These are phyloP conservation scores for Cryphonectria nitschkei DNA, from an alignment of 2,329 filamentous ascomycete genomes.

Conservation along the genomic window DNA sequence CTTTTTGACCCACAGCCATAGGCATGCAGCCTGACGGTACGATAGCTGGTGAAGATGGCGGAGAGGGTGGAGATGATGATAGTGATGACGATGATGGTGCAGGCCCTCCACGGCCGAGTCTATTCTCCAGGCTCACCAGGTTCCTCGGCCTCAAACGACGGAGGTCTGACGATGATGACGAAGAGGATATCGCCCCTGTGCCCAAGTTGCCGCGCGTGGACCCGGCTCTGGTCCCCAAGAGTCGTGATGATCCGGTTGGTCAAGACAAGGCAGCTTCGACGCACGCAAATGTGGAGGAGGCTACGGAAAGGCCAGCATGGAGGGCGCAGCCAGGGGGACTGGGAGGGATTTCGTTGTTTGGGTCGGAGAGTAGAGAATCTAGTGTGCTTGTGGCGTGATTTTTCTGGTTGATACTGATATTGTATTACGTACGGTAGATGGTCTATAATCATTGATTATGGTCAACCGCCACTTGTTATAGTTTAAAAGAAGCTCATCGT, in stretches of 20 bases:
- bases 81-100: background rate
- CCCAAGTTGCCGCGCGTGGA: slow-evolving; percentile 24
- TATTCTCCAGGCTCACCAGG: background rate
- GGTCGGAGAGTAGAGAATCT: background rate
- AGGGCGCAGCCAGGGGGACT: too few relatives aligned
- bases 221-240: slow-evolving; percentile 7
- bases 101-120: background rate
- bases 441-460: background rate
- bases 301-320: too few relatives aligned
- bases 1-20: slow-evolving; percentile 16
- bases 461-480: too few relatives aligned
- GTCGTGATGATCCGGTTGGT: slow-evolving; percentile 6
- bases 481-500: too few relatives aligned
- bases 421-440: background rate
- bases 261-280: background rate
- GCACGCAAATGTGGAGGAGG: background rate
- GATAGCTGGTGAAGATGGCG: background rate
- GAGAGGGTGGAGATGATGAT: background rate
- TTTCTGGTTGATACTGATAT: background rate
- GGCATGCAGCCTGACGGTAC: slow-evolving; percentile 7
- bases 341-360: background rate
- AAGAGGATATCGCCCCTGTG: background rate
- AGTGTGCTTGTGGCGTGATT: background rate
- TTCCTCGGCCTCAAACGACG: slow-evolving; percentile 11
- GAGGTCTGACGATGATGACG: background rate